Evolutionary conservation across 208 protist genomes (phyloP).

Genomic region (Leishmania tarentolae): DNA sequence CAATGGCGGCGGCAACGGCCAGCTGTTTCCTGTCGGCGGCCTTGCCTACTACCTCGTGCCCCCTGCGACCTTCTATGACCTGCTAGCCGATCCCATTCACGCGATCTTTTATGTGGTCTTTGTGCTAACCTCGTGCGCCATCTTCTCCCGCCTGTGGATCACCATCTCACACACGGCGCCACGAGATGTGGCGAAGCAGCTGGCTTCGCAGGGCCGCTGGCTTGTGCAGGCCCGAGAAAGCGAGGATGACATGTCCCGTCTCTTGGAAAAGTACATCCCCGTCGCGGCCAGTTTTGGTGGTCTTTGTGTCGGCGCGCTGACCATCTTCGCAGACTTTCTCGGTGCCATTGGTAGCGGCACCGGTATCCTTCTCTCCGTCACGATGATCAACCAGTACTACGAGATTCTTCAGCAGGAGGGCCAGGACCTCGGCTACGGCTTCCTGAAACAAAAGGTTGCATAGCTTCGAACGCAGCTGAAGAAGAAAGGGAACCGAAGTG

Average conservation of each 20-base stretch:
- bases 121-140: constrained; percentile 97
- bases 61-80: constrained; percentile 94
- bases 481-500: neutral
- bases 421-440: constrained; percentile 82
- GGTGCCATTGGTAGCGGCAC: constrained; percentile 98
- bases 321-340: constrained; percentile 99
- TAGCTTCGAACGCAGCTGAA: constrained; percentile 17
- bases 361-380: constrained; percentile 99
- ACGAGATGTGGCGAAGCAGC: constrained; percentile 98
- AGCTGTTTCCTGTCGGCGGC: constrained; percentile 95
- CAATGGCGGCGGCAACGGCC: constrained; percentile 54
- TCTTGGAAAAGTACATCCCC: constrained; percentile 98
- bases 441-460: constrained; percentile 78
- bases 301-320: constrained; percentile 99
- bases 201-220: constrained; percentile 96
- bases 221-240: constrained; percentile 90
- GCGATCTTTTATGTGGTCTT: constrained; percentile 98
- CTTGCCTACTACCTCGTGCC: constrained; percentile 99
- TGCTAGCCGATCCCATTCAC: constrained; percentile 98
- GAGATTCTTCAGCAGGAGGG: constrained; percentile 99
- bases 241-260: constrained; percentile 86
- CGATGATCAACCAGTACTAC: constrained; percentile 99
- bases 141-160: constrained; percentile 99
- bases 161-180: constrained; percentile 97
- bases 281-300: constrained; percentile 99